Percentiles rank a stretch among this genome's conserved stretches.
Evolutionary conservation across 164 flowering plant species (phyloP).

Genomic region (grape (Vitis vinifera)): ASM3070453v1 NC_081817.1:5656001-5656500

Average conservation of each 20-base stretch:
- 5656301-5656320: slow-evolving; percentile 28
- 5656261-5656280: slow-evolving; percentile 35
- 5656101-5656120: too few relatives aligned
- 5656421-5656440: not conserved
- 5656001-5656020: too few relatives aligned
- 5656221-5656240: not conserved
- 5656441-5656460: slow-evolving; percentile 13
- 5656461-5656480: slow-evolving; percentile 10
- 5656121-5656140: too few relatives aligned
- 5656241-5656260: not conserved
- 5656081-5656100: too few relatives aligned
- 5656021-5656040: too few relatives aligned
- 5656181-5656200: too few relatives aligned
- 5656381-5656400: slow-evolving; percentile 10
- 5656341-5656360: slow-evolving; percentile 13
- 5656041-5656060: too few relatives aligned
- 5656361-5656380: slow-evolving; percentile 6
- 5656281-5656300: slow-evolving; percentile 22
- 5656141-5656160: too few relatives aligned
- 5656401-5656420: slow-evolving; percentile 6
- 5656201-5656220: too few relatives aligned
- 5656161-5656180: too few relatives aligned
- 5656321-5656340: slow-evolving; percentile 23
- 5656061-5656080: too few relatives aligned
- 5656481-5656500: slow-evolving; percentile 31